Evolutionary conservation across 2,329 filamentous ascomycete genomes (phyloP).

Genomic region (Cryphonectria japonica): DNA sequence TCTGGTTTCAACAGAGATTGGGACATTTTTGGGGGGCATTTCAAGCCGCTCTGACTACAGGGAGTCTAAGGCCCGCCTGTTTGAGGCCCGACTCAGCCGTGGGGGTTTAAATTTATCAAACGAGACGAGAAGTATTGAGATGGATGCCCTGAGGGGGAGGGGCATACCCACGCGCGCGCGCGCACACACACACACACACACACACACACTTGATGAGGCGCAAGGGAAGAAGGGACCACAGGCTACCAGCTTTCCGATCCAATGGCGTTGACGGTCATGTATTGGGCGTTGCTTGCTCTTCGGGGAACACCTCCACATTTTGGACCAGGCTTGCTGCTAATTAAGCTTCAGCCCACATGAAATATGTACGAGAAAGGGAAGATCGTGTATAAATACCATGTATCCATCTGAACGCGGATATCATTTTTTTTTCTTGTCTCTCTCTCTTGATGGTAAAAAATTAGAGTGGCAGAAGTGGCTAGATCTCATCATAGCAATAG

Average conservation of each 20-base stretch:
- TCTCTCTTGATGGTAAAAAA: neutral
- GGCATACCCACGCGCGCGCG: neutral
- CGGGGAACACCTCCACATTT: neutral
- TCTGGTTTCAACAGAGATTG: slow-evolving; percentile 51
- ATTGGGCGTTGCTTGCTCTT: neutral
- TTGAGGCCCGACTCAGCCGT: neutral
- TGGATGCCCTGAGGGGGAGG: neutral
- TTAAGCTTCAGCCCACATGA: neutral
- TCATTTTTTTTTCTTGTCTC: neutral
- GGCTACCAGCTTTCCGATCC: neutral
- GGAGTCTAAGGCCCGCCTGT: no score
- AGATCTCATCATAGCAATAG: neutral
- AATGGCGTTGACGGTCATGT: neutral
- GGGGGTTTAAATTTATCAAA: neutral
- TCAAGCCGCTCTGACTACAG: slow-evolving; percentile 25
- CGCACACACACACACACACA: neutral
- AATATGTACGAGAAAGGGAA: neutral
- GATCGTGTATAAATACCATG: slow-evolving; percentile 1
- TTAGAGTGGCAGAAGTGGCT: neutral
- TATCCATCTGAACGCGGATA: neutral
- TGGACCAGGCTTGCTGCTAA: neutral
- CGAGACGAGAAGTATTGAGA: neutral
- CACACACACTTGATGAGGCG: neutral
- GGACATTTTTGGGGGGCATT: slow-evolving; percentile 47
- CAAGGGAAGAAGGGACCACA: neutral